These are phyloP conservation scores for Sporothrix globosa DNA, from an alignment of 2,329 filamentous ascomycete genomes.

Conservation along the genomic window DNA sequence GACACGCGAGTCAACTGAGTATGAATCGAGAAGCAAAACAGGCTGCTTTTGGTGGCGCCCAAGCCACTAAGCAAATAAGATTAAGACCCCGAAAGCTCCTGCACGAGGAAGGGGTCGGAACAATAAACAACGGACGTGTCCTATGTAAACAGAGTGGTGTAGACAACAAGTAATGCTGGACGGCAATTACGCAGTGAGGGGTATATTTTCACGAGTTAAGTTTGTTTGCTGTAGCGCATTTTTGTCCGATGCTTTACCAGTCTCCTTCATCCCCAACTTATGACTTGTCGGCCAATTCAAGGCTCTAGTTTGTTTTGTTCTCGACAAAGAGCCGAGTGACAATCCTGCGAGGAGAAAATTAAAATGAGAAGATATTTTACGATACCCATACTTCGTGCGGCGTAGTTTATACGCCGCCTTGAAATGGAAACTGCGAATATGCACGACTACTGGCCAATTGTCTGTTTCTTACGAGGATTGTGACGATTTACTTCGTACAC, in stretches of 20 bases:
- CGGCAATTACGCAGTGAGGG: no score
- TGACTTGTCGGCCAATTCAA: no score
- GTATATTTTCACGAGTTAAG: no score
- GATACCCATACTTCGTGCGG: neutral
- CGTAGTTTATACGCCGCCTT: no score
- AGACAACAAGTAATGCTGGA: neutral
- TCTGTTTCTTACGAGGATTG: no score
- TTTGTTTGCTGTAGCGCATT: no score
- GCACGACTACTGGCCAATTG: no score
- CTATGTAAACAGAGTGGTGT: neutral
- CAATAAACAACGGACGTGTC: neutral
- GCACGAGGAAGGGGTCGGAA: slow-evolving; percentile 28
- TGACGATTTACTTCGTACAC: no score
- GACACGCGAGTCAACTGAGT: neutral
- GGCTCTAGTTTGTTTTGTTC: no score
- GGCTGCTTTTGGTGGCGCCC: slow-evolving; percentile 18
- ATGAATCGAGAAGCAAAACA: neutral
- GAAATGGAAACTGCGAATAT: no score
- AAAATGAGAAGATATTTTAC: neutral
- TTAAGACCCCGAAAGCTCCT: slow-evolving; percentile 25
- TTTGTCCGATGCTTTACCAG: no score
- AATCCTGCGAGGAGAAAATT: neutral
- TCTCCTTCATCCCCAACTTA: no score
- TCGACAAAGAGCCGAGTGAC: neutral
- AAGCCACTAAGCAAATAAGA: slow-evolving; percentile 28